Conservation (phyloP, 2,329 filamentous ascomycete genomes). For the Aspergillus luchuensis region DNA sequence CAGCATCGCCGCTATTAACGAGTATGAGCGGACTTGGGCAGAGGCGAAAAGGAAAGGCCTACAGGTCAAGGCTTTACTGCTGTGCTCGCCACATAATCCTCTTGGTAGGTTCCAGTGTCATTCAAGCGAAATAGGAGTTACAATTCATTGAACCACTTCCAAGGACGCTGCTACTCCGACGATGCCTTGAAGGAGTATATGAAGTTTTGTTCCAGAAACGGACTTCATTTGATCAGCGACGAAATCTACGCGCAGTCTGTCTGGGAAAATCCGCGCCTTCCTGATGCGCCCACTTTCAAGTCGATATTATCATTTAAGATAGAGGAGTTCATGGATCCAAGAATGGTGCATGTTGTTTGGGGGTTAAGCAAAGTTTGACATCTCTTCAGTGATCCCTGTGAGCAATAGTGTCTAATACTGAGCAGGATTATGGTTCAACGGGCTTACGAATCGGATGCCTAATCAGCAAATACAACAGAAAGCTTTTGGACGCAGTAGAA, state of each 20-base stretch:
- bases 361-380: not conserved
- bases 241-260: not conserved
- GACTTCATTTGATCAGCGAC: not conserved
- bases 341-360: not conserved
- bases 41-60: constrained; percentile 31
- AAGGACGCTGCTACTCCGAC: not conserved
- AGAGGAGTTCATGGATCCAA: not conserved
- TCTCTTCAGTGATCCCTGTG: not conserved
- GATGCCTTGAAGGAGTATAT: not conserved
- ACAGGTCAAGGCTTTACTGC: not conserved
- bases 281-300: not conserved
- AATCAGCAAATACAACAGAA: not conserved
- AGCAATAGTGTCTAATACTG: not conserved
- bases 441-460: not conserved
- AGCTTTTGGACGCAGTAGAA: not conserved
- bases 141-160: not conserved
- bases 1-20: constrained; percentile 40
- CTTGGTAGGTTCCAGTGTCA: not conserved
- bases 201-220: not conserved
- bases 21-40: constrained; percentile 50
- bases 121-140: not conserved
- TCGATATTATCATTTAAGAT: not conserved
- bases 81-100: not conserved
- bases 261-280: not conserved
- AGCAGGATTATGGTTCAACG: not conserved